Evolutionary conservation across 2,329 filamentous ascomycete genomes (phyloP), one percentile per base, ranked within the genome.

Genomic region (Claviceps pusilla): DNA sequence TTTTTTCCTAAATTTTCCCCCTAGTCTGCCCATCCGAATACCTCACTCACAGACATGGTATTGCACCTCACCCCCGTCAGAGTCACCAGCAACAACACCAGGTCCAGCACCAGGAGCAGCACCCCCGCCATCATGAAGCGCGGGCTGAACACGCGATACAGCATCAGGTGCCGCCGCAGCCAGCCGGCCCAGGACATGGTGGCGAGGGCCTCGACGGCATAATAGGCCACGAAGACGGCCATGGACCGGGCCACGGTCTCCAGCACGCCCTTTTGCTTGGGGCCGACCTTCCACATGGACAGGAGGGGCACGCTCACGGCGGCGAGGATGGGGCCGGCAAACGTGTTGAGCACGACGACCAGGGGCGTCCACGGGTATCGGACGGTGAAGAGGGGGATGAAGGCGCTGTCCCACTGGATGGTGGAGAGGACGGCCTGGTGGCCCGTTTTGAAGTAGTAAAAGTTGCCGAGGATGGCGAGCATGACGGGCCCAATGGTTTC

Each of bases 401-500:
- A 98, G 3, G 89, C 91, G 24, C 82, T 80, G 71, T 98, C 93
- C 93, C 93, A 98, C 65, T 98, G 93, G 64, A 98, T 91, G 59
- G 83, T 87, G 60, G 84, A 79, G 29, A 95, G 78, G 0, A 83
- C 86, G 12, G 91, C 91, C 70, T 97, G 91, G 69, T 98, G 93
- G 57, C 93, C 93, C 0, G 93, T 98, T 66, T 95, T 96, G 80
- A 98, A 98, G 74, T 84, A 98, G 73, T 96, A 84, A 69, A 91
- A 95, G 63, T 86, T 89, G 56, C 90, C 93, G 0, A 98, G 80
- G n/a, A 97, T 72, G 11, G 83, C 91, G 31, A 97, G 79, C 58
- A 94, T 77, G 43, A 93, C 74, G 24, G 93, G 90, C 0, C 89
- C 91, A 61, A 97, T 86, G 7, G 89, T 76, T 48, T 82, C 83